phyloP scores from a whole-genome alignment of 805 yeast genomes.

The Ogataea populi-albae region DNA sequence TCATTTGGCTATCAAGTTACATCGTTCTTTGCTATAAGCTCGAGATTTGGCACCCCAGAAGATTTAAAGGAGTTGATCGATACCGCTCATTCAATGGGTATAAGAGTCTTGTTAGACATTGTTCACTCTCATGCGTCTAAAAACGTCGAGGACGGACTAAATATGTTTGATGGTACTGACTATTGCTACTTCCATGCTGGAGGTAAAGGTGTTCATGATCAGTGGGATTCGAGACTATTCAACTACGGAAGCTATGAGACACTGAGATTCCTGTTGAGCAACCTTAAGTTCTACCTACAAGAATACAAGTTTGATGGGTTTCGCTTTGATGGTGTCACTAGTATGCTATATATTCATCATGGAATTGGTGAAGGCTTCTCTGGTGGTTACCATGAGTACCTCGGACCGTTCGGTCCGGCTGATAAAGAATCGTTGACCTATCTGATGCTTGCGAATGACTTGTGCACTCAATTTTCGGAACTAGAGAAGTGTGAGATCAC shows the following conservation, averaged over 20 bases:
- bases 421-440: constrained; percentile 87
- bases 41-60: constrained; percentile 94
- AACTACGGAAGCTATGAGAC: constrained; percentile 92
- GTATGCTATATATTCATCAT: constrained; percentile 89
- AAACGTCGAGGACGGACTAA: constrained; percentile 90
- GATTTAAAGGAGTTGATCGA: constrained; percentile 88
- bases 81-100: constrained; percentile 85
- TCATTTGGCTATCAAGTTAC: constrained; percentile 98
- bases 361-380: constrained; percentile 87
- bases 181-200: constrained; percentile 90
- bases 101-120: constrained; percentile 82
- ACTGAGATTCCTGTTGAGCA: constrained; percentile 77
- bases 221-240: constrained; percentile 96
- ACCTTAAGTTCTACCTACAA: constrained; percentile 79
- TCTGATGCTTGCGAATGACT: constrained; percentile 84
- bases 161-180: constrained; percentile 92
- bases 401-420: constrained; percentile 68
- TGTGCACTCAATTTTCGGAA: constrained; percentile 54
- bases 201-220: constrained; percentile 80
- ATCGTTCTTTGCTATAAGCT: constrained; percentile 83
- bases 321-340: constrained; percentile 94
- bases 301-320: constrained; percentile 90
- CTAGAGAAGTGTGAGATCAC: constrained; percentile 37
- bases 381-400: constrained; percentile 90
- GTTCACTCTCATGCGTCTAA: constrained; percentile 97